Evolutionary conservation across 371 early-diverging fungal species (phyloP).

Genomic region (Mortierella sp.): DNA sequence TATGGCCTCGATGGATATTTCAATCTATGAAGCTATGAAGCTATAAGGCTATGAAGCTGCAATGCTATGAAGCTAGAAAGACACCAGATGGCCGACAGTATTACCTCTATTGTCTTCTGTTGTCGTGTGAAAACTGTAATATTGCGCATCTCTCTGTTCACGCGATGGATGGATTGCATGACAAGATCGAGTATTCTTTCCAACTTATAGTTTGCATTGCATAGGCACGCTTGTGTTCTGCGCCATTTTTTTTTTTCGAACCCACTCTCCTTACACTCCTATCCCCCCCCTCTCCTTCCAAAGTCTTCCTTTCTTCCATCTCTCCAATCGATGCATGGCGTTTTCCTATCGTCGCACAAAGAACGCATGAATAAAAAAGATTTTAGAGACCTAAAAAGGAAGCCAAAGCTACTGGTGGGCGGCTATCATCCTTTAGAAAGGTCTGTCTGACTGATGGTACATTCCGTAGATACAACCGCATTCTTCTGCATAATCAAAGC

Average conservation of each 20-base stretch:
- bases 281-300: background rate
- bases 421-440: background rate
- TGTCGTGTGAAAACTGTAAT: no score
- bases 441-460: background rate
- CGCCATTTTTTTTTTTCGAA: slow-evolving; percentile 7
- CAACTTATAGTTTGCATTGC: background rate
- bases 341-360: slow-evolving; percentile 2
- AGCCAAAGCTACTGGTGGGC: background rate
- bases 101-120: no score
- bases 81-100: no score
- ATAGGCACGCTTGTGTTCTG: slow-evolving; percentile 17
- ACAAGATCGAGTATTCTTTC: slow-evolving; percentile 2
- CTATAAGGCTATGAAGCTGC: no score
- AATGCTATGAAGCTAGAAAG: no score
- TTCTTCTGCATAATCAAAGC: background rate
- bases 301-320: background rate
- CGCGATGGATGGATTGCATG: background rate
- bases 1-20: no score
- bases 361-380: slow-evolving; percentile 9
- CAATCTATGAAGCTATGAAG: no score
- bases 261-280: background rate
- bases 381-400: background rate
- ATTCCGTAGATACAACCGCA: background rate
- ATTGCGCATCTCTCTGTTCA: background rate
- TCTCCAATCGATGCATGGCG: slow-evolving; percentile 4